Conservation (phyloP, 169 alveolate species). For the Cryptosporidium andersoni region DNA sequence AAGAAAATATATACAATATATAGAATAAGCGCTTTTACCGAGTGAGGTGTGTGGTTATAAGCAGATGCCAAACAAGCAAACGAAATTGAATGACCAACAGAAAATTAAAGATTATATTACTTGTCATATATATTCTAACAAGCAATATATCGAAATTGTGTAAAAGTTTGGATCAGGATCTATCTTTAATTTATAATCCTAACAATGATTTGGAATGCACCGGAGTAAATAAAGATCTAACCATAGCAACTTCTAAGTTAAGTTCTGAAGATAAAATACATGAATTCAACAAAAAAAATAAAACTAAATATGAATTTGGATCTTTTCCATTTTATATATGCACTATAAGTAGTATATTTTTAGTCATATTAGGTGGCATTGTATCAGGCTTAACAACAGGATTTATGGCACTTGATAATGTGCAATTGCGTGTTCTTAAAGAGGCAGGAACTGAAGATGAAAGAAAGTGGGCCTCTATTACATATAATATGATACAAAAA, state of each 20-base stretch:
- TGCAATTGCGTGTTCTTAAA: conserved; percentile 84
- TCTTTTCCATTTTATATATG: conserved; percentile 62
- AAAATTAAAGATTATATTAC: no score
- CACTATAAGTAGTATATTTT: conserved; percentile 75
- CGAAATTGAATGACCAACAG: no score
- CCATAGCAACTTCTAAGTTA: conserved; percentile 2
- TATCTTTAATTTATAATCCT: no score
- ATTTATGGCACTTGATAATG: conserved; percentile 87
- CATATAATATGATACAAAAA: conserved; percentile 79
- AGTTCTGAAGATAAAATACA: background rate
- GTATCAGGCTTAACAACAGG: conserved; percentile 93
- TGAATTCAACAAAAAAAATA: background rate
- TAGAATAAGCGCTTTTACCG: background rate
- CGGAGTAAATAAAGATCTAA: background rate
- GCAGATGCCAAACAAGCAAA: no score
- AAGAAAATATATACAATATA: background rate
- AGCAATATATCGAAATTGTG: no score
- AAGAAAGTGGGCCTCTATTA: conserved; percentile 76
- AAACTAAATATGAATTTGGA: conserved; percentile 55
- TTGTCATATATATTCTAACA: no score
- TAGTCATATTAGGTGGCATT: conserved; percentile 80
- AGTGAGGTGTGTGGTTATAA: no score
- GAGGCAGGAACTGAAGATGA: conserved; percentile 85
- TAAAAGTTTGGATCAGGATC: no score
- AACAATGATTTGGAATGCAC: no score